Conservation (phyloP, 306 rosid genomes). For the Luffa acutangula region DNA sequence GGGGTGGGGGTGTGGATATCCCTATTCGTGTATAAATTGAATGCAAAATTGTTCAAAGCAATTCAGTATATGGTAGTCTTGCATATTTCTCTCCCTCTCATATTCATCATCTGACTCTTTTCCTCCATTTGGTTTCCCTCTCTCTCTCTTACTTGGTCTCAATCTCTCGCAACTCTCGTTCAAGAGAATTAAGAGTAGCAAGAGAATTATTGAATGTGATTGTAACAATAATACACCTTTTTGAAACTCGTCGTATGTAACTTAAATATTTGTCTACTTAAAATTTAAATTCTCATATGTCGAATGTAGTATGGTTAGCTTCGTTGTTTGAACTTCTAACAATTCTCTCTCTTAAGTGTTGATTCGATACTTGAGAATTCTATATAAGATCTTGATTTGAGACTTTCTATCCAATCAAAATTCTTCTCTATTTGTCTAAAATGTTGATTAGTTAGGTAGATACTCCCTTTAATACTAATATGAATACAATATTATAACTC, state of each 20-base stretch:
- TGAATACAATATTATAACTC: no score
- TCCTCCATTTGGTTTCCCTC: background rate
- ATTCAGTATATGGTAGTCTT: slow-evolving; percentile 14
- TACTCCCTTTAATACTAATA: no score
- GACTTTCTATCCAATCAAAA: background rate
- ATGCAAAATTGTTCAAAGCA: slow-evolving; percentile 18
- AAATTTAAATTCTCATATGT: background rate
- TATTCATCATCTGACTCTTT: background rate
- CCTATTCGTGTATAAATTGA: slow-evolving; percentile 30
- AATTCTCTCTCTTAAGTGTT: background rate
- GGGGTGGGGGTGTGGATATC: slow-evolving; percentile 12
- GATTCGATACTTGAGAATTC: background rate
- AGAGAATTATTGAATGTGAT: no score
- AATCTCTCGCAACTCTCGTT: background rate
- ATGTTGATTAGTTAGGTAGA: background rate
- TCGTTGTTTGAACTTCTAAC: background rate
- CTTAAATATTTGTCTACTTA: no score
- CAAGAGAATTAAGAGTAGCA: no score
- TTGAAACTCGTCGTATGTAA: no score
- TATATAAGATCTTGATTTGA: background rate
- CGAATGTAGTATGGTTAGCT: background rate
- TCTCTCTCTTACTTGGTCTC: background rate
- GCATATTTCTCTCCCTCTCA: background rate
- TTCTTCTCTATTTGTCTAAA: background rate
- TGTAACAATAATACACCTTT: background rate